A percentile compares a stretch with the other conserved stretches of the same genome.
phyloP scores from a whole-genome alignment of 345 rosid species.

The Melaleuca quinquenervia region DNA sequence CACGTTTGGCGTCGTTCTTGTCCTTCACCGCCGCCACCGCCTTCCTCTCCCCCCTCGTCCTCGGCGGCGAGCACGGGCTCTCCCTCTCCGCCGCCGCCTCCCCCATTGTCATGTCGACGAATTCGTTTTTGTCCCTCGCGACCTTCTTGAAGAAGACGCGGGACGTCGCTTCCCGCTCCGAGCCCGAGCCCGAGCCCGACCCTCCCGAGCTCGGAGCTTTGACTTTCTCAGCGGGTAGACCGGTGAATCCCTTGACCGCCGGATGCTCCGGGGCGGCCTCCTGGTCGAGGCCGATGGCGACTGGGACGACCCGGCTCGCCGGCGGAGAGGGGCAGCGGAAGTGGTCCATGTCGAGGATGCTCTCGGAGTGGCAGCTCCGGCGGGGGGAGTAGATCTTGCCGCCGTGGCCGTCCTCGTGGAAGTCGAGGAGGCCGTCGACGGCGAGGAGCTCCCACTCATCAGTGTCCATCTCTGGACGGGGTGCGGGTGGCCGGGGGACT shows the following conservation, averaged over 20 bases:
- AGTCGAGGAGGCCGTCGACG: conserved; percentile 28
- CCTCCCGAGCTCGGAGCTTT: conserved; percentile 5
- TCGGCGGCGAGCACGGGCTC: conserved; percentile 26
- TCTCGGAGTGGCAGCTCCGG: conserved; percentile 12
- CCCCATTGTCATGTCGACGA: conserved; percentile 87
- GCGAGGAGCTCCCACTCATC: conserved; percentile 90
- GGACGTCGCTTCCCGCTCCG: conserved; percentile 16
- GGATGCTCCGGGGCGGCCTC: conserved; percentile 2
- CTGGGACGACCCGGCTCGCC: conserved; percentile 31
- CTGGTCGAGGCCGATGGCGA: conserved; percentile 51
- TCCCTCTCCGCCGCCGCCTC: conserved; percentile 10
- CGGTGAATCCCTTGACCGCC: conserved; percentile 20
- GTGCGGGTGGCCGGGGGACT: not conserved
- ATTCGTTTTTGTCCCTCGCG: conserved; percentile 64
- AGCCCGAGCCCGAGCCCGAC: conserved; percentile 14
- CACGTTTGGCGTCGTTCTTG: not conserved
- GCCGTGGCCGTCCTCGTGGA: conserved; percentile 26
- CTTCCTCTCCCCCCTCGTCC: not conserved
- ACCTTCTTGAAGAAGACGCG: conserved; percentile 74
- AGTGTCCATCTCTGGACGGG: conserved; percentile 35
- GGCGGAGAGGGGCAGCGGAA: conserved; percentile 26
- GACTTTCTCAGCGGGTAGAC: not conserved
- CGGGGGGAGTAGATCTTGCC: conserved; percentile 12
- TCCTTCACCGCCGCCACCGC: conserved; percentile 1
- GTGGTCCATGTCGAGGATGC: conserved; percentile 35